Conservation (phyloP, 352 stramenopile species). For the Globisporangium emineosum region DNA sequence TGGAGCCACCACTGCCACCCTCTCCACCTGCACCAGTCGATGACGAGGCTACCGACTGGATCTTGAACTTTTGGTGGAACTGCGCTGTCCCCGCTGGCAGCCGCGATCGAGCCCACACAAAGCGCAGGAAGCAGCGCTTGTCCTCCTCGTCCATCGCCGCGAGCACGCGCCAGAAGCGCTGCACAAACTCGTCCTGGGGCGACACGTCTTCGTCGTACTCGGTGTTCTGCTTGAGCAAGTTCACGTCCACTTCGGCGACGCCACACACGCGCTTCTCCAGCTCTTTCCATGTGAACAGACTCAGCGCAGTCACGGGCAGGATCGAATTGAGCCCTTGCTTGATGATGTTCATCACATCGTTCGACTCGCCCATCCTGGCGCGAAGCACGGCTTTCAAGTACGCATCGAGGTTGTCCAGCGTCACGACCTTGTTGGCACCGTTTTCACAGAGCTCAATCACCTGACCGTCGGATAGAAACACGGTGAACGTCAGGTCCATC, state of each 20-base stretch:
- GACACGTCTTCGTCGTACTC: constrained; percentile 83
- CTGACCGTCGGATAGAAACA: constrained; percentile 61
- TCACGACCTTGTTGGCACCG: constrained; percentile 38
- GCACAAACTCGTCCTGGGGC: constrained; percentile 58
- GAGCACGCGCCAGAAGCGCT: constrained; percentile 79
- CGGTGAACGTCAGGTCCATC: constrained; percentile 78
- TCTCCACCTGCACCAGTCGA: not conserved
- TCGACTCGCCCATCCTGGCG: constrained; percentile 38
- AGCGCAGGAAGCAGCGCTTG: constrained; percentile 71
- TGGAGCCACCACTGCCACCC: not conserved
- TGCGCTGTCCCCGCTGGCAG: constrained; percentile 53
- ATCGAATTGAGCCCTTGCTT: constrained; percentile 79
- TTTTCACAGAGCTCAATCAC: constrained; percentile 39
- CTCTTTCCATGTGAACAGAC: constrained; percentile 61
- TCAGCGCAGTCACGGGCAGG: constrained; percentile 55
- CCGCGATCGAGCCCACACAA: constrained; percentile 78
- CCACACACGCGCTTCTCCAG: constrained; percentile 75
- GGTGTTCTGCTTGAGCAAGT: constrained; percentile 67
- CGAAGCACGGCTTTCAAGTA: constrained; percentile 48
- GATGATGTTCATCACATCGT: constrained; percentile 59
- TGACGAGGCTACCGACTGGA: constrained; percentile 51
- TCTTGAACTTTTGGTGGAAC: constrained; percentile 88
- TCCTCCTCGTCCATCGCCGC: constrained; percentile 56
- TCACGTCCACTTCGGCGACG: constrained; percentile 67
- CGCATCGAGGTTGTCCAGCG: constrained; percentile 37